A percentile compares a stretch with the other conserved stretches of the same genome.
Evolutionary conservation across 2,329 filamentous ascomycete genomes (phyloP).

Genomic region (Aspergillus sp.): DNA sequence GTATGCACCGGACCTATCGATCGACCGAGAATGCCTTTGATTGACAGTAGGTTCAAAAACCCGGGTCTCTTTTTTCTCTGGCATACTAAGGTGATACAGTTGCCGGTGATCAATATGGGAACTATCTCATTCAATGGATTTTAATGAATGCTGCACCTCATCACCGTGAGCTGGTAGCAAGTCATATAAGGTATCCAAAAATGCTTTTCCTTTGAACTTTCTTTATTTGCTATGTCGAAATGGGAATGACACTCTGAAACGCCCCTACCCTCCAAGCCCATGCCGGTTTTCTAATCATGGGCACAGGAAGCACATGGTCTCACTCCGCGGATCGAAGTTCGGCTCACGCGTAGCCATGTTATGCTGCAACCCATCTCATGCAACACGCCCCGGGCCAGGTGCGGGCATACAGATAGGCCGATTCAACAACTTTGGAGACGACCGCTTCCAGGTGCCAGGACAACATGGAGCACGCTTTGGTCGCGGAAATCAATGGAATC

Average conservation of each 20-base stretch:
- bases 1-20: conserved; percentile 90
- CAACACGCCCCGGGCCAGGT: conserved; percentile 84
- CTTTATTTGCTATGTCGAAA: not conserved
- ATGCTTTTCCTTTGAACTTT: not conserved
- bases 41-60: conserved; percentile 66
- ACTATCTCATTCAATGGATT: conserved; percentile 97
- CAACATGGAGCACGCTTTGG: conserved; percentile 37
- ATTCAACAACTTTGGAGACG: conserved; percentile 53
- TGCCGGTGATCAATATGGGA: conserved; percentile 97
- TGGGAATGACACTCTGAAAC: not conserved
- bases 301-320: conserved; percentile 91
- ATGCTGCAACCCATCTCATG: conserved; percentile 89
- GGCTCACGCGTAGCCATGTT: conserved; percentile 98
- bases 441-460: conserved; percentile 38
- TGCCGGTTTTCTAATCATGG: not conserved
- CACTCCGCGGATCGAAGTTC: conserved; percentile 95
- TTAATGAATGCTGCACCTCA: conserved; percentile 82
- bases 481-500: conserved; percentile 38
- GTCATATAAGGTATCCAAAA: conserved; percentile 70
- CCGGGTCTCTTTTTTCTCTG: not conserved
- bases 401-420: conserved; percentile 65
- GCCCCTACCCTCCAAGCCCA: not conserved
- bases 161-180: conserved; percentile 89
- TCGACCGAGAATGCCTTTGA: conserved; percentile 91
- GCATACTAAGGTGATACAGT: conserved; percentile 46